Evolutionary conservation across 2,329 filamentous ascomycete species (phyloP).

Genomic region (Alternaria tenuissima): DNA sequence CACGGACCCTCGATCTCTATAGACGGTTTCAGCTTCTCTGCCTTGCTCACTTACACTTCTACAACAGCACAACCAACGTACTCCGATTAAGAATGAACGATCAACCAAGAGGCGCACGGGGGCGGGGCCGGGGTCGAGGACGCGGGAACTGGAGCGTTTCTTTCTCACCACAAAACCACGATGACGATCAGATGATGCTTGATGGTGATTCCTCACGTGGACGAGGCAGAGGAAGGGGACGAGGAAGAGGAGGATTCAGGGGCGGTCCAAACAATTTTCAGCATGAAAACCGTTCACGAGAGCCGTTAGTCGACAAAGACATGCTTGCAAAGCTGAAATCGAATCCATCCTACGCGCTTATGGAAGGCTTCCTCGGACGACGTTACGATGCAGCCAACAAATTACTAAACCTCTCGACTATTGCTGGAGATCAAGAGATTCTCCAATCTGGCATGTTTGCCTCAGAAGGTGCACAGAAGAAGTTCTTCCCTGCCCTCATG

Average conservation of each 20-base stretch:
- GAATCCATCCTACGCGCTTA: slow-evolving; percentile 63
- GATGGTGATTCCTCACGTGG: slow-evolving; percentile 21
- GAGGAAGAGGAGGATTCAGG: slow-evolving; percentile 24
- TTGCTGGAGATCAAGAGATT: slow-evolving; percentile 76
- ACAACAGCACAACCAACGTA: slow-evolving; percentile 7
- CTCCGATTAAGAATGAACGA: slow-evolving; percentile 12
- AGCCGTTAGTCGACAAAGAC: slow-evolving; percentile 69
- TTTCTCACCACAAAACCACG: slow-evolving; percentile 11
- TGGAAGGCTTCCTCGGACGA: slow-evolving; percentile 74
- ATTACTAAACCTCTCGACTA: slow-evolving; percentile 81
- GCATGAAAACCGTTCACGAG: slow-evolving; percentile 64
- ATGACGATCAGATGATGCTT: slow-evolving; percentile 24
- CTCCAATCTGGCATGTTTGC: slow-evolving; percentile 79
- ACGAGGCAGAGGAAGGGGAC: slow-evolving; percentile 29
- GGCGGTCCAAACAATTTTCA: slow-evolving; percentile 23
- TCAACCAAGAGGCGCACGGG: slow-evolving; percentile 24
- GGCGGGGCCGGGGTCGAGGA: slow-evolving; percentile 28
- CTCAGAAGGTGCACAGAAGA: slow-evolving; percentile 74
- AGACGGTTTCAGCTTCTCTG: slow-evolving; percentile 2
- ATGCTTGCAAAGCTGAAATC: slow-evolving; percentile 21
- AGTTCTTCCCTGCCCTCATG: slow-evolving; percentile 94
- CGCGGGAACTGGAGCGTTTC: slow-evolving; percentile 18
- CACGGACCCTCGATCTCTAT: slow-evolving; percentile 19
- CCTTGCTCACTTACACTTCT: slow-evolving; percentile 5
- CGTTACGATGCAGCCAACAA: slow-evolving; percentile 78